Evolutionary conservation across 305 asterid genomes (phyloP), one percentile per base, ranked within the genome.

Genomic region (Fraxinus floribunda): DNA sequence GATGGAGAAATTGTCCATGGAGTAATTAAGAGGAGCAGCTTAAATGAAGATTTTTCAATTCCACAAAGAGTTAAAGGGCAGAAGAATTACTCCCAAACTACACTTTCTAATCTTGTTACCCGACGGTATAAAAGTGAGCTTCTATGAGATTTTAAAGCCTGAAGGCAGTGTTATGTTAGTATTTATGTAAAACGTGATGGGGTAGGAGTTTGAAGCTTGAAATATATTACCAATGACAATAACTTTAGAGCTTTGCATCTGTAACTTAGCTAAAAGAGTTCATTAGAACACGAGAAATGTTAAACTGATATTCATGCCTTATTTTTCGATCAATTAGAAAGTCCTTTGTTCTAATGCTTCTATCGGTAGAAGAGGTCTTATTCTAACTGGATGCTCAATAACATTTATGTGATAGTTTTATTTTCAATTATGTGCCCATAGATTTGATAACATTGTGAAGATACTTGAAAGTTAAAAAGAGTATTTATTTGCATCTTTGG

Each of bases 11-110:
- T 20, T 80, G 74, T 84, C 38, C 77, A 60, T 20, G 89, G 88
- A 76, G 89, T 84, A 39, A 77, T 78, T 41, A 85, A 78, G 81
- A 85, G 87, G 83, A 82, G 80, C 49, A 46, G 55, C 85, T 78
- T 82, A 46, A 87, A 89, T 46, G 96, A 90, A 81, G 94, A 90
- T 62, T 60, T 92, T 78, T 26, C 87, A 46, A 81, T 88, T 66
- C 85, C 87, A 20, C 78, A 79, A 36, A 86, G 91, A 85, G 76
- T 20, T 18, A 86, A 75, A 78, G 85, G 83, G 81, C 62, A 76
- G 60, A 88, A 83, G 7, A 70, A 83, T 30, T 66, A 83, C 84
- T 73, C 81, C 22, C 81, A 75, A 80, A 86, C 77, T 82, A 74
- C 85, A 64, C 60, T 83, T 10, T 46, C 83, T 20, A 89, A 71